These are phyloP conservation scores for Russula brevipes DNA, from an alignment of 768 basidiomycete genomes.

Conservation along the genomic window DNA sequence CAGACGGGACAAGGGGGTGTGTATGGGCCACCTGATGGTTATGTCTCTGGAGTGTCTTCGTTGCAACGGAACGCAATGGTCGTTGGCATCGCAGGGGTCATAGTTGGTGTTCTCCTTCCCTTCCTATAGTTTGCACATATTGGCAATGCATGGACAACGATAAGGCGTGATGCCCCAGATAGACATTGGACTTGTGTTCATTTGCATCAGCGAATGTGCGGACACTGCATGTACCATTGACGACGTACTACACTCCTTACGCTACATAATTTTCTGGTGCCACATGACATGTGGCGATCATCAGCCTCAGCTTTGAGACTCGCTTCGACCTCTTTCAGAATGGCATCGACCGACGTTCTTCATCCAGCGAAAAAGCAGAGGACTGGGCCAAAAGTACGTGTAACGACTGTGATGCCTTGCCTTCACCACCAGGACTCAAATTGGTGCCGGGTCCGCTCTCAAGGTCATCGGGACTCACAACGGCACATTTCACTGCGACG, in stretches of 20 bases:
- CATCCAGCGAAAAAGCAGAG: conserved; percentile 40
- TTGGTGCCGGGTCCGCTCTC: background rate
- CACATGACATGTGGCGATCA: background rate
- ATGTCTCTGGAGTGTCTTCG: conserved; percentile 51
- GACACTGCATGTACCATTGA: conserved; percentile 5
- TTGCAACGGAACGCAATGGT: conserved; percentile 43
- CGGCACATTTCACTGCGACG: conserved; percentile 96
- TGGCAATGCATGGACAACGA: background rate
- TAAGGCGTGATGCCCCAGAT: conserved; percentile 9
- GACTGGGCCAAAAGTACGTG: conserved; percentile 35
- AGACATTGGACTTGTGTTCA: conserved; percentile 9
- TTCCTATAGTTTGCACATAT: conserved; percentile 13
- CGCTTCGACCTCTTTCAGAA: background rate
- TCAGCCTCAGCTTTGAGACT: background rate
- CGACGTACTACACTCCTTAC: background rate
- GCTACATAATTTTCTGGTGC: background rate
- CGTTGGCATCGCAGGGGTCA: conserved; percentile 42
- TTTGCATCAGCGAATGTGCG: background rate
- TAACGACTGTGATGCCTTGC: background rate
- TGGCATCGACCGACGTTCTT: conserved; percentile 27
- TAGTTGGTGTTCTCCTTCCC: conserved; percentile 26
- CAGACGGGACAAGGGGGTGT: conserved; percentile 39
- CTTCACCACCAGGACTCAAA: background rate
- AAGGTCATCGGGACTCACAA: conserved; percentile 91
- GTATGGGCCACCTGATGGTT: conserved; percentile 65